These are phyloP conservation scores for Spirogloea muscicola DNA, from an alignment of 139 green algal species.

Conservation along the genomic window DNA sequence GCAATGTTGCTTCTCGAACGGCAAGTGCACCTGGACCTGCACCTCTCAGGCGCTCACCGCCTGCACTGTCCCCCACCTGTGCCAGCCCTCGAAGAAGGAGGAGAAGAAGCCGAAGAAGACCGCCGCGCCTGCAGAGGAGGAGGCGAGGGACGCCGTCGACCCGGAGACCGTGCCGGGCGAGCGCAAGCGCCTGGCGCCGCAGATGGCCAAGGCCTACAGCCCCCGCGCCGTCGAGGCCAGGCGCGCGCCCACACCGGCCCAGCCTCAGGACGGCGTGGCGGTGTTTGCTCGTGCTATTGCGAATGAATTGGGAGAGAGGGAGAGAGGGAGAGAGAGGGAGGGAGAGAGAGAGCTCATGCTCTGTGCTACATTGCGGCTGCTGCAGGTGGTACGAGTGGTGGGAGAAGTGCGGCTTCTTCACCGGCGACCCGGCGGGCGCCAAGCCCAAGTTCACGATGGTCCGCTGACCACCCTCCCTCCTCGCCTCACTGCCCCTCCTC, in stretches of 20 bases:
- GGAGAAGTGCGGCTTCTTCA: slow-evolving; percentile 77
- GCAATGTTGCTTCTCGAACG: neutral
- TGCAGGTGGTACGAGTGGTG: slow-evolving; percentile 63
- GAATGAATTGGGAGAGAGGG: too few species aligned
- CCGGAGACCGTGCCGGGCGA: slow-evolving; percentile 67
- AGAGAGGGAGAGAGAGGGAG: too few species aligned
- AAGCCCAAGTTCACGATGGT: slow-evolving; percentile 94
- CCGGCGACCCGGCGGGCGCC: slow-evolving; percentile 61
- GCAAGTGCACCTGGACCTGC: neutral
- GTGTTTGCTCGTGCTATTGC: too few species aligned
- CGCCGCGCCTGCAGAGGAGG: slow-evolving; percentile 54
- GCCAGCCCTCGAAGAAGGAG: slow-evolving; percentile 74
- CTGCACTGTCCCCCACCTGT: slow-evolving; percentile 68
- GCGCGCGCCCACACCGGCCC: too few species aligned
- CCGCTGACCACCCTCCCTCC: neutral
- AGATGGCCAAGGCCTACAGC: slow-evolving; percentile 84
- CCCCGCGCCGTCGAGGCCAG: slow-evolving; percentile 56
- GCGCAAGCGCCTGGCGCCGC: slow-evolving; percentile 72
- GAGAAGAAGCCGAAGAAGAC: slow-evolving; percentile 49
- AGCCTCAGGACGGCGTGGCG: too few species aligned
- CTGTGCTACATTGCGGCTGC: too few species aligned
- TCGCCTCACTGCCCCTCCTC: neutral
- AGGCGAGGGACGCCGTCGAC: too few species aligned
- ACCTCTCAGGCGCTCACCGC: neutral
- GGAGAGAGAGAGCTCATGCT: too few species aligned